Evolutionary conservation across 768 basidiomycete genomes (phyloP).

Genomic region (Sutorius australiensis): DNA sequence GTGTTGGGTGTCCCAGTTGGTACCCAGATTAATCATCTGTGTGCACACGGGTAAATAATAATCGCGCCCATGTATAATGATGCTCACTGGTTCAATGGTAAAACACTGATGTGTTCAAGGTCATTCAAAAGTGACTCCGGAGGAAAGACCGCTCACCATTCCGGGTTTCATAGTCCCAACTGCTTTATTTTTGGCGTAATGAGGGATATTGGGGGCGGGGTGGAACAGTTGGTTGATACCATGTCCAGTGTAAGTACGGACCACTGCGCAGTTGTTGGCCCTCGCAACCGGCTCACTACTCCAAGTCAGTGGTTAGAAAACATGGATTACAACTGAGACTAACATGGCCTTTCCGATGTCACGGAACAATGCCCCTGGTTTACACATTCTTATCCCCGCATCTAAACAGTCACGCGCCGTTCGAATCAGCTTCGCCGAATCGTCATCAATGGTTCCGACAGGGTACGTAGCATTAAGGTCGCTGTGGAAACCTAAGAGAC

Average conservation of each 20-base stretch:
- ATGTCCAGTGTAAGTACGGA: constrained; percentile 89
- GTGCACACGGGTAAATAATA: constrained; percentile 4
- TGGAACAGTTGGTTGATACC: constrained; percentile 89
- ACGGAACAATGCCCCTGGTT: constrained; percentile 87
- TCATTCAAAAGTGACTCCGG: constrained; percentile 2
- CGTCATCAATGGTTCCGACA: constrained; percentile 80
- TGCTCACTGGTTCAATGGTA: constrained; percentile 73
- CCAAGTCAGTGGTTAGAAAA: constrained; percentile 10
- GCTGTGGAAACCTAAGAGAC: constrained; percentile 70
- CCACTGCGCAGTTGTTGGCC: constrained; percentile 81
- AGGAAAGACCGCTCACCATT: constrained; percentile 55
- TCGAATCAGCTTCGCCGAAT: constrained; percentile 75
- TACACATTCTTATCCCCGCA: constrained; percentile 87
- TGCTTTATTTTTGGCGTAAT: constrained; percentile 93
- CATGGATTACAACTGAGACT: constrained; percentile 29
- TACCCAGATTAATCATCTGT: constrained; percentile 91
- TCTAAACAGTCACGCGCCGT: constrained; percentile 82
- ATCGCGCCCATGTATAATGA: background rate
- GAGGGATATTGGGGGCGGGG: constrained; percentile 80
- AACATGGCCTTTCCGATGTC: constrained; percentile 86
- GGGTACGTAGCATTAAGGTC: constrained; percentile 94
- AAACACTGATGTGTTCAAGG: constrained; percentile 42
- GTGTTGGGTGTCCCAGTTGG: constrained; percentile 69
- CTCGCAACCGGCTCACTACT: constrained; percentile 80
- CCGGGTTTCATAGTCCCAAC: constrained; percentile 91